phyloP scores from a whole-genome alignment of 2,329 filamentous ascomycete species.

The Stagonosporopsis rhizophila region DNA sequence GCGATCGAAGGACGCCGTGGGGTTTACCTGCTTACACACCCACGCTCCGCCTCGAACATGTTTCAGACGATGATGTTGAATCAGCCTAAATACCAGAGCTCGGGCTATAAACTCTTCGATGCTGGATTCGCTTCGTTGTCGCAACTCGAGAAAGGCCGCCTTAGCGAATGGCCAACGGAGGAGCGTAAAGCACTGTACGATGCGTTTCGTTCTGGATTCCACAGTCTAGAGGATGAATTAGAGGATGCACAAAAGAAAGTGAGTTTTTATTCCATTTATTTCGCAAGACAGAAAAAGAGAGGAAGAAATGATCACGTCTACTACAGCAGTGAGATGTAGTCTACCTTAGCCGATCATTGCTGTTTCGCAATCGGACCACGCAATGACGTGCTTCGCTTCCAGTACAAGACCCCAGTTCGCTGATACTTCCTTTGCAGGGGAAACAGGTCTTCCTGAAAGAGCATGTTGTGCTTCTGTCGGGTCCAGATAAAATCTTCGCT shows the following conservation, averaged over 20 bases:
- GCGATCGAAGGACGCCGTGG: constrained; percentile 6
- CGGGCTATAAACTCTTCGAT: constrained; percentile 25
- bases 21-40: constrained; percentile 28
- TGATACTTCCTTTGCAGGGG: constrained; percentile 7
- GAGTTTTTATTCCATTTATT: no score
- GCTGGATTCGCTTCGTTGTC: constrained; percentile 9
- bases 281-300: no score
- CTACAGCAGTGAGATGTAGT: no score
- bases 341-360: no score
- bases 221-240: no score
- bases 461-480: constrained; percentile 15
- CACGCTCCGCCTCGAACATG: constrained; percentile 27
- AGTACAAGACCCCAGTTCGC: no score
- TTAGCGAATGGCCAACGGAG: constrained; percentile 19
- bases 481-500: constrained; percentile 20
- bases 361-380: no score
- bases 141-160: constrained; percentile 13
- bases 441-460: constrained; percentile 26
- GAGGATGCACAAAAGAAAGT: no score
- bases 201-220: constrained; percentile 12
- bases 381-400: no score
- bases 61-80: constrained; percentile 32
- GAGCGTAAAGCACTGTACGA: constrained; percentile 15
- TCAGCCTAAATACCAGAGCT: constrained; percentile 23
- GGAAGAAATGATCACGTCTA: no score